phyloP scores from a whole-genome alignment of 768 basidiomycete genomes.

The Trametes coccinea region DNA sequence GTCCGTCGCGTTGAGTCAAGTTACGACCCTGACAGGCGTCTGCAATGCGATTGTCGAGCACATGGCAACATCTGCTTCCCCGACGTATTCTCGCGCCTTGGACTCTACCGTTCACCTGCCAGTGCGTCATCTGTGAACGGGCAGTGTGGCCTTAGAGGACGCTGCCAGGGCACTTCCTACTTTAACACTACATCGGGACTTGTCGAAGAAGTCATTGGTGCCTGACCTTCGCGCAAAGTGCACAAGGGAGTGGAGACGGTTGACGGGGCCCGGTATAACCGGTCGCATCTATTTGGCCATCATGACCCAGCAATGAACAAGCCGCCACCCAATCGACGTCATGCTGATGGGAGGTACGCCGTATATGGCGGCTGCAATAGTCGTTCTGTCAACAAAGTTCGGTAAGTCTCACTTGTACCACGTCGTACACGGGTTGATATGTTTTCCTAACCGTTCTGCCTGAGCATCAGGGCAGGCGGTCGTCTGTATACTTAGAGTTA shows the following conservation, averaged over 20 bases:
- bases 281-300: background rate
- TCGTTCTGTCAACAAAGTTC: background rate
- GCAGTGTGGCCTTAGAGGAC: background rate
- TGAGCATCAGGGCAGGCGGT: too few species aligned
- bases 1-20: background rate
- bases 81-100: slow-evolving; percentile 4
- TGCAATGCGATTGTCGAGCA: background rate
- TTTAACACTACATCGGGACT: background rate
- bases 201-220: slow-evolving; percentile 3
- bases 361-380: slow-evolving; percentile 1
- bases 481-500: too few species aligned
- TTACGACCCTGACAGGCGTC: background rate
- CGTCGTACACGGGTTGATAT: background rate
- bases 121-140: slow-evolving; percentile 7
- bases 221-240: slow-evolving; percentile 1
- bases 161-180: background rate
- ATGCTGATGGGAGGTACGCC: slow-evolving; percentile 7
- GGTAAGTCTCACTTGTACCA: background rate
- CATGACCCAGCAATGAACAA: background rate
- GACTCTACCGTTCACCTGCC: background rate
- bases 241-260: slow-evolving; percentile 19
- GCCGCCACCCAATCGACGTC: slow-evolving; percentile 7
- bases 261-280: slow-evolving; percentile 8
- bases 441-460: too few species aligned
- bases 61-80: slow-evolving; percentile 1